These are phyloP conservation scores for Marasmius oreades DNA, from an alignment of 1,284 basidiomycete species.

Conservation along the genomic window DNA sequence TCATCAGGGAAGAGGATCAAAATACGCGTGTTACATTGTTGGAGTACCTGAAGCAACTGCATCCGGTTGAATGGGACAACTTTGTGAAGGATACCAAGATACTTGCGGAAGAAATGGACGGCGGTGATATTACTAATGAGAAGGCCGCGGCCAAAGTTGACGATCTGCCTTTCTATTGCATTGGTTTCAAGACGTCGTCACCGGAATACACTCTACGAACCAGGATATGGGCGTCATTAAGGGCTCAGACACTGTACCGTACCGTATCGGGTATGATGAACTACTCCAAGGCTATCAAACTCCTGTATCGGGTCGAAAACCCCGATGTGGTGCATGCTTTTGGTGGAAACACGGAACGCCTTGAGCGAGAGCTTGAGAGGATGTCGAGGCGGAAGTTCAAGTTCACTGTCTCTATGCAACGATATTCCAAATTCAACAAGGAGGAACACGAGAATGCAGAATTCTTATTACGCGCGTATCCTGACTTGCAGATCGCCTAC, in stretches of 20 bases:
- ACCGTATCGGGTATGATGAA: conserved; percentile 99
- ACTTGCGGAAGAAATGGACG: conserved; percentile 88
- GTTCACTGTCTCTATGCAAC: conserved; percentile 98
- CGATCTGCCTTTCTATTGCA: conserved; percentile 98
- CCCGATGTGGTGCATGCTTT: conserved; percentile 98
- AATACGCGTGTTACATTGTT: conserved; percentile 92
- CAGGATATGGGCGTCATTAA: conserved; percentile 98
- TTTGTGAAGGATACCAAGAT: conserved; percentile 99
- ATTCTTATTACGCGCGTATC: conserved; percentile 96
- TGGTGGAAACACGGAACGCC: conserved; percentile 94
- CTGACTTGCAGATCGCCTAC: conserved; percentile 98
- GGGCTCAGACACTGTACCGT: conserved; percentile 97
- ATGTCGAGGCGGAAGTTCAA: conserved; percentile 99
- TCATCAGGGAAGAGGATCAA: conserved; percentile 95
- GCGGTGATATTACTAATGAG: conserved; percentile 63
- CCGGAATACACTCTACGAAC: conserved; percentile 99
- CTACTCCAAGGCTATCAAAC: conserved; percentile 99
- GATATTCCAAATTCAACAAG: conserved; percentile 99
- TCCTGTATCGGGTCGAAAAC: conserved; percentile 98
- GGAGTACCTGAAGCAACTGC: conserved; percentile 97
- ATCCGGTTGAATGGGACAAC: conserved; percentile 99
- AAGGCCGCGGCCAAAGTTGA: conserved; percentile 76
- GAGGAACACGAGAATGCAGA: conserved; percentile 99
- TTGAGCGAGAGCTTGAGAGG: conserved; percentile 94
- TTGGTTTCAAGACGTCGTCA: conserved; percentile 98